Base-by-base conservation (phyloP, 345 rosid genomes). In the Noccaea caerulescens region DNA sequence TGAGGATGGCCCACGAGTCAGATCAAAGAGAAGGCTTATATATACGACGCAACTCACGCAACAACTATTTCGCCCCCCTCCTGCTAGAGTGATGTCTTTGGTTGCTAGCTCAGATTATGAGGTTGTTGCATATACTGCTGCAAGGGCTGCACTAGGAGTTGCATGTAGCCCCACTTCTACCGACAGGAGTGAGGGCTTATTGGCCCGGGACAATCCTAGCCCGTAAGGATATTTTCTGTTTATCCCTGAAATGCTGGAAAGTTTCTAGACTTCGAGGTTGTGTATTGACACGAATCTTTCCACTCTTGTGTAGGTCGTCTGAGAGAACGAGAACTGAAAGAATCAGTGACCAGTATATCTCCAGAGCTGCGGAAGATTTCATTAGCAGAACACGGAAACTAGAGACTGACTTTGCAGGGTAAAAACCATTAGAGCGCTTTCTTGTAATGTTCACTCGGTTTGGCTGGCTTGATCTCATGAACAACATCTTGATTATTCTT, bases 11-110 rank as follows among this genome's bases (percentile, higher is more conserved):
- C 68, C 46, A 30, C 82, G 81, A 4, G 16, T 69, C 27, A 84
- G 87, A 76, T 80, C 91, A 54, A 93, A 80, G 85, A 86, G 87
- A 84, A 89, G 97, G 79, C 85, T 91, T 65, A 61, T 88, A 57
- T 63, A 84, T 82, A 86, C 97, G 14, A 77, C 89, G 14, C 95
- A 89, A 64, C 91, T 93, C 65, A 83, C 85, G 86, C 99, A 93
- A 83, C 86, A 85, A 58, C 69, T 89, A 41, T 75, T 85, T 74
- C 58, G 49, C 49, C 84, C 91, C 33, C 86, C 96, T 69, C 76
- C 81, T 12, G 82, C 83, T n/a, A 69, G 69, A 47, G 79, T 89
- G 65, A 7, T 71, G n/a, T 74, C 80, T 71, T 76, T 79, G 61
- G 84, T 80, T 72, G 84, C 84, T 68, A 69, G 63, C 16, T 47